Evolutionary conservation across 2,329 filamentous ascomycete species (phyloP).

Genomic region (Cordyceps militaris): DNA sequence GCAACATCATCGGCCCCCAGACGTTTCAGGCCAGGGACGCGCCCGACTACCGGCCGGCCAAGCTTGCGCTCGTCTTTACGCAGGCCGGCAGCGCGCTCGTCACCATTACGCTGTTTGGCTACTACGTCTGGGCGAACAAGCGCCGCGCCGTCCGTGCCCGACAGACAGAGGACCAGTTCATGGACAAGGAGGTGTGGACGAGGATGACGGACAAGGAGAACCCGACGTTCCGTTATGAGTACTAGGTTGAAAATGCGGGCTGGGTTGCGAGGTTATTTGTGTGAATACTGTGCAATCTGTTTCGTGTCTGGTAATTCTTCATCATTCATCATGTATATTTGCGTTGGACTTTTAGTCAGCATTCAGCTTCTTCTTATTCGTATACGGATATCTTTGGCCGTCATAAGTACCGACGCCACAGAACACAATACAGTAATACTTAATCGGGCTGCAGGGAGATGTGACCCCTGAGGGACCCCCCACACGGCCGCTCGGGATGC

Average conservation of each 20-base stretch:
- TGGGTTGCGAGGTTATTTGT: neutral
- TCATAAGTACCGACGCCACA: neutral
- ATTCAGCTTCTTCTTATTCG: neutral
- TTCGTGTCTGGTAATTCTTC: neutral
- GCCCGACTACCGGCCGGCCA: slow-evolving; percentile 29
- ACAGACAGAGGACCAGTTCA: slow-evolving; percentile 34
- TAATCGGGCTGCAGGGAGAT: no score
- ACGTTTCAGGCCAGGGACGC: slow-evolving; percentile 29
- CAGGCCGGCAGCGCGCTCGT: slow-evolving; percentile 1
- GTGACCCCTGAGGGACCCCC: neutral
- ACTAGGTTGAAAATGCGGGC: slow-evolving; percentile 20
- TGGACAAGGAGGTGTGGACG: slow-evolving; percentile 37
- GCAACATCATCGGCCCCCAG: slow-evolving; percentile 31
- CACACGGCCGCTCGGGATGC: slow-evolving; percentile 4
- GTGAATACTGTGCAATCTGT: neutral
- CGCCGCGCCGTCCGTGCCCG: slow-evolving; percentile 23
- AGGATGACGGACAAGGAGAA: slow-evolving; percentile 52
- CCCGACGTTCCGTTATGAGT: slow-evolving; percentile 46
- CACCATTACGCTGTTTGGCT: slow-evolving; percentile 27
- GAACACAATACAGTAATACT: neutral
- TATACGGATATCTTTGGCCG: no score
- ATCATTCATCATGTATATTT: neutral
- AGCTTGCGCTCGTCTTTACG: slow-evolving; percentile 20
- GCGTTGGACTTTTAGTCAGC: neutral
- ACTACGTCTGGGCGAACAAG: slow-evolving; percentile 45